Percentiles rank a stretch among this genome's conserved stretches.
These are phyloP conservation scores for Sporisorium exsertum DNA, from an alignment of 1,284 basidiomycete genomes.

Conservation along the genomic window DNA sequence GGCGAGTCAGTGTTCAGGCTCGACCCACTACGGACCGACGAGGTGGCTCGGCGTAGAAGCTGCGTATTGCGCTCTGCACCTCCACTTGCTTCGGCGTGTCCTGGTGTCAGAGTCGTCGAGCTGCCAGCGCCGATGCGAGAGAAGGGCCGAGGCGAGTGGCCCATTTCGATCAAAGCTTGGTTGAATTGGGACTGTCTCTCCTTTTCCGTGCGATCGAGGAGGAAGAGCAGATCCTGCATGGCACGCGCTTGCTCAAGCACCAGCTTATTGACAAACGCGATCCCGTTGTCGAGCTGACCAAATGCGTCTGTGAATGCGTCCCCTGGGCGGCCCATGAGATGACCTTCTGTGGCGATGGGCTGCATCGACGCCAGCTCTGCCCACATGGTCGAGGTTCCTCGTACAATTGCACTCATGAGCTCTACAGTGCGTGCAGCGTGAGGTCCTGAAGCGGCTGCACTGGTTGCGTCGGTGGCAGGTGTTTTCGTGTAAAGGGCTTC, in stretches of 20 bases:
- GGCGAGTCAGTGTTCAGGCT: slow-evolving; percentile 23
- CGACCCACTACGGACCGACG: slow-evolving; percentile 22
- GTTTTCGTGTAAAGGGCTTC: slow-evolving; percentile 42
- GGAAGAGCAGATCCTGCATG: slow-evolving; percentile 46
- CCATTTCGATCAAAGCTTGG: slow-evolving; percentile 39
- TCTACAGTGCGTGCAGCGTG: slow-evolving; percentile 36
- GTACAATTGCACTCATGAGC: slow-evolving; percentile 44
- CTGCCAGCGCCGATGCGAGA: slow-evolving; percentile 26
- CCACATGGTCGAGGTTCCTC: slow-evolving; percentile 44
- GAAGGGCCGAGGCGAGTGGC: slow-evolving; percentile 38
- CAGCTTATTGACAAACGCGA: slow-evolving; percentile 48
- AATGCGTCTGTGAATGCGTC: slow-evolving; percentile 43
- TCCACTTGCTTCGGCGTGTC: neutral
- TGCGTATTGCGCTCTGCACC: slow-evolving; percentile 23
- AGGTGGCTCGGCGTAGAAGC: slow-evolving; percentile 22
- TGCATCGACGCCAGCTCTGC: slow-evolving; percentile 45
- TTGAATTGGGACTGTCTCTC: slow-evolving; percentile 51
- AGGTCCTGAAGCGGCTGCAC: slow-evolving; percentile 17
- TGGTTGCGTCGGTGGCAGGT: slow-evolving; percentile 18
- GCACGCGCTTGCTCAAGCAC: slow-evolving; percentile 48
- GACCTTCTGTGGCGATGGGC: slow-evolving; percentile 43
- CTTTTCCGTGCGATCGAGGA: slow-evolving; percentile 45
- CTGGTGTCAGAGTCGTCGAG: slow-evolving; percentile 3
- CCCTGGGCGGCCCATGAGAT: slow-evolving; percentile 34
- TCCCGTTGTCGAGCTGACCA: slow-evolving; percentile 44